phyloP scores from a whole-genome alignment of 2,329 filamentous ascomycete genomes.

The Botrytis paeoniae region DNA sequence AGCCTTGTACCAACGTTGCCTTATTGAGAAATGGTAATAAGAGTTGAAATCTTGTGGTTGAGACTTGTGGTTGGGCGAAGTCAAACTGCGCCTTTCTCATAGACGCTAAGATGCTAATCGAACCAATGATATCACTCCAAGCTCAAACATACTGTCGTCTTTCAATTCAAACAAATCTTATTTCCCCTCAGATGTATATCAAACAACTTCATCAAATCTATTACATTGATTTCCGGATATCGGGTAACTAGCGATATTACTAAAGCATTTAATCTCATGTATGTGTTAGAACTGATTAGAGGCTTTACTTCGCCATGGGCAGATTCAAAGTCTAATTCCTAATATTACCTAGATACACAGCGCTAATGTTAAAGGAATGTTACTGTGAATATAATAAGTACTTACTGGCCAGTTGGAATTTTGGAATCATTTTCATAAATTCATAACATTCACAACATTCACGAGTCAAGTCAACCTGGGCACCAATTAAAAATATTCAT shows the following conservation, averaged over 20 bases:
- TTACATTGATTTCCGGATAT: not conserved
- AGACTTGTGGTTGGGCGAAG: not conserved
- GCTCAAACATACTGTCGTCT: not conserved
- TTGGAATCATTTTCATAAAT: not conserved
- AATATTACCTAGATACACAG: not conserved
- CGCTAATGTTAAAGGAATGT: not conserved
- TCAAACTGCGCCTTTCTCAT: conserved; percentile 1
- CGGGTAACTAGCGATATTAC: not conserved
- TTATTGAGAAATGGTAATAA: not conserved
- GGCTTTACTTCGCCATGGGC: conserved; percentile 13
- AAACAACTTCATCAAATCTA: not conserved
- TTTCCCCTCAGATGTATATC: not conserved
- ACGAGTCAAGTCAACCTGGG: not conserved
- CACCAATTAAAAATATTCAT: not conserved
- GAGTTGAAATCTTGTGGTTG: not conserved
- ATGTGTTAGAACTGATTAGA: not conserved
- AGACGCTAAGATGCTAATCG: not conserved
- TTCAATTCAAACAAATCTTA: not conserved
- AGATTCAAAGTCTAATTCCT: not conserved
- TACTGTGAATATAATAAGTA: not conserved
- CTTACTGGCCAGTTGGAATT: not conserved
- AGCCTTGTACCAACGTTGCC: not conserved
- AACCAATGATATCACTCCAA: not conserved
- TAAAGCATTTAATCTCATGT: not conserved
- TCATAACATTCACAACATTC: not conserved